A percentile compares a stretch with the other conserved stretches of the same genome.
These are phyloP conservation scores for Biscogniauxia sp. DNA, from an alignment of 2,329 filamentous ascomycete genomes.

Conservation along the genomic window DNA sequence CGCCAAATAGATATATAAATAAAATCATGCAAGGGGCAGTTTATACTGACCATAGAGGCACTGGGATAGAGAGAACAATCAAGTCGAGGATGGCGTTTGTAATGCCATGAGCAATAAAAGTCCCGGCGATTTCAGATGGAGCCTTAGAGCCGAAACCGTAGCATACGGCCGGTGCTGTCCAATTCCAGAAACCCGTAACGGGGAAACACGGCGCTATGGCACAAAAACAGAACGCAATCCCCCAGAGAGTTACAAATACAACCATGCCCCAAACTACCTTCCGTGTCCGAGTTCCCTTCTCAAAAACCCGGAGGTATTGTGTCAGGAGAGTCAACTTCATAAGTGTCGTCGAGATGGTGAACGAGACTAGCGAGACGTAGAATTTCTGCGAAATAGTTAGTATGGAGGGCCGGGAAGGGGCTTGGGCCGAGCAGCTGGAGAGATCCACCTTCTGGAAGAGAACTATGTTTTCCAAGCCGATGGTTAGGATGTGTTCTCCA, in stretches of 20 bases:
- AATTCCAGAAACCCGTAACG: constrained; percentile 32
- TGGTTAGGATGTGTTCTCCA: constrained; percentile 27
- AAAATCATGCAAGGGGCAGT: background rate
- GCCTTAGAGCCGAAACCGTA: constrained; percentile 34
- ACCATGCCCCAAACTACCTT: constrained; percentile 26
- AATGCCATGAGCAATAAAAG: constrained; percentile 29
- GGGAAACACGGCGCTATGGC: constrained; percentile 33
- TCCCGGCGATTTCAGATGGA: constrained; percentile 23
- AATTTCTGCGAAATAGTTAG: constrained; percentile 26
- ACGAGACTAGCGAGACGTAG: constrained; percentile 33
- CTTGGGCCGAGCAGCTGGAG: background rate
- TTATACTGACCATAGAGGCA: constrained; percentile 25
- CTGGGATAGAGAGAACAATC: constrained; percentile 31
- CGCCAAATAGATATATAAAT: background rate
- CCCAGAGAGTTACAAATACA: constrained; percentile 29
- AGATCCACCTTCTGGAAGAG: constrained; percentile 25
- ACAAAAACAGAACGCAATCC: constrained; percentile 28
- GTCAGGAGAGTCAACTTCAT: constrained; percentile 38
- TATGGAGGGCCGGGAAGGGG: background rate
- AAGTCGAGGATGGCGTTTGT: constrained; percentile 34
- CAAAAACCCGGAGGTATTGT: constrained; percentile 38
- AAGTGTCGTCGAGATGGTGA: constrained; percentile 33
- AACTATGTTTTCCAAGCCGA: constrained; percentile 16
- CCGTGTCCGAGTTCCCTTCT: constrained; percentile 17
- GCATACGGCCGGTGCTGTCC: constrained; percentile 17